phyloP scores from a whole-genome alignment of 441 rosid genomes.

The Syzygium syzygioides region DNA sequence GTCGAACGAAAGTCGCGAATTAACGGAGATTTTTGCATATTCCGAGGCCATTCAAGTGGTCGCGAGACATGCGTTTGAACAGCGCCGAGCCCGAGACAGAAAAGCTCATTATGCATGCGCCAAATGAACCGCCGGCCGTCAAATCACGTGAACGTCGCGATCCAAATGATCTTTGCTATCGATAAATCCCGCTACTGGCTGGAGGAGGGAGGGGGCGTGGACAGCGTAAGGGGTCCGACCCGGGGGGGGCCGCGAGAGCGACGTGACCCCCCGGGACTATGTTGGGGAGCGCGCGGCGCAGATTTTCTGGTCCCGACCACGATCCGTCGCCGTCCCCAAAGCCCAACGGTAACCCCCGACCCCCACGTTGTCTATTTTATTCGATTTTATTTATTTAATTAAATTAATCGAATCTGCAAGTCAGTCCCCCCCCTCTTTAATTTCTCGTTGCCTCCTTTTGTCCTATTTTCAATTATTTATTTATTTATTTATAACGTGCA shows the following conservation, averaged over 20 bases:
- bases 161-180: background rate
- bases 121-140: background rate
- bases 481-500: fast-evolving
- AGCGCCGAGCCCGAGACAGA: background rate
- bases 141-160: background rate
- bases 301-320: slow-evolving; percentile 29
- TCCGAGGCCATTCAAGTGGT: background rate
- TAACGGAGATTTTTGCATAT: background rate
- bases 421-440: background rate
- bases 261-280: slow-evolving; percentile 3
- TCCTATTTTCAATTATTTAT: background rate
- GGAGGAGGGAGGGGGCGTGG: background rate
- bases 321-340: background rate
- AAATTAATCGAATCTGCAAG: background rate
- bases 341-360: background rate
- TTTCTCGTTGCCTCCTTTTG: background rate
- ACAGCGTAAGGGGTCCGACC: background rate
- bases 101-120: background rate
- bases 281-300: slow-evolving; percentile 10
- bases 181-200: background rate
- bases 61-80: background rate
- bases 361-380: background rate
- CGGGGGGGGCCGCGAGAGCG: slow-evolving; percentile 1
- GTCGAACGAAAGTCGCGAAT: background rate
- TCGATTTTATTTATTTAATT: background rate